phyloP scores from a whole-genome alignment of 257 asterid species.

The Thymus quinquecostatus region DNA sequence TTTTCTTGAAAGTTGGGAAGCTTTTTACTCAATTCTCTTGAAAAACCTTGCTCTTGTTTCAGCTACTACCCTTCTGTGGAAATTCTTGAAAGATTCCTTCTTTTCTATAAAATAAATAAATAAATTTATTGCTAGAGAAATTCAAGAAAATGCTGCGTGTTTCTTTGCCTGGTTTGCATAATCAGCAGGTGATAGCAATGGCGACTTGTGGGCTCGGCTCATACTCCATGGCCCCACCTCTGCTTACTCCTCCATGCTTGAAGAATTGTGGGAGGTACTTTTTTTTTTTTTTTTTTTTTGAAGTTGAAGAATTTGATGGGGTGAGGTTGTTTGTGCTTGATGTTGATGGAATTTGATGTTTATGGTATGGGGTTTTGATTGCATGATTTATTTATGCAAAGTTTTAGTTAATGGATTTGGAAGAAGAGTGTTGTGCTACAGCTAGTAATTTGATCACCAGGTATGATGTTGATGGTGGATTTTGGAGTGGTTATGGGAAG shows the following conservation, averaged over 20 bases:
- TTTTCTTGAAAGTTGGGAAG: conserved; percentile 37
- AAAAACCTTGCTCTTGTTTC: conserved; percentile 24
- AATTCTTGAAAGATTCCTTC: conserved; percentile 28
- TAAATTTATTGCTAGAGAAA: conserved; percentile 14
- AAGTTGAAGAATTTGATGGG: conserved; percentile 6
- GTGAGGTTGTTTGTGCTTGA: conserved; percentile 21
- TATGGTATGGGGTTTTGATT: conserved; percentile 12
- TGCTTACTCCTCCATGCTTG: conserved; percentile 38
- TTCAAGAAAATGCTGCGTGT: conserved; percentile 49
- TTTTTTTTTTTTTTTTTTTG: neutral
- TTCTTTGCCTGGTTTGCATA: conserved; percentile 46
- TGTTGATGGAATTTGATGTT: conserved; percentile 30
- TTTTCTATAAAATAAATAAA: neutral
- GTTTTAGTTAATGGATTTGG: conserved; percentile 42
- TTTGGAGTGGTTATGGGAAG: conserved; percentile 62
- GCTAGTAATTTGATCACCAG: conserved; percentile 64
- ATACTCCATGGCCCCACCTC: conserved; percentile 45
- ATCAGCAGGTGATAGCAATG: conserved; percentile 42
- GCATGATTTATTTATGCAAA: conserved; percentile 32
- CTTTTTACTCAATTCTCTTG: conserved; percentile 36
- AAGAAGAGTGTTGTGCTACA: conserved; percentile 45
- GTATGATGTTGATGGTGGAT: conserved; percentile 65
- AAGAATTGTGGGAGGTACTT: conserved; percentile 59
- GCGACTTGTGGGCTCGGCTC: conserved; percentile 35
- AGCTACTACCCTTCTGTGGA: conserved; percentile 29